Base-by-base conservation (phyloP, 805 yeast genomes). In the Myxozyma udenii region DNA sequence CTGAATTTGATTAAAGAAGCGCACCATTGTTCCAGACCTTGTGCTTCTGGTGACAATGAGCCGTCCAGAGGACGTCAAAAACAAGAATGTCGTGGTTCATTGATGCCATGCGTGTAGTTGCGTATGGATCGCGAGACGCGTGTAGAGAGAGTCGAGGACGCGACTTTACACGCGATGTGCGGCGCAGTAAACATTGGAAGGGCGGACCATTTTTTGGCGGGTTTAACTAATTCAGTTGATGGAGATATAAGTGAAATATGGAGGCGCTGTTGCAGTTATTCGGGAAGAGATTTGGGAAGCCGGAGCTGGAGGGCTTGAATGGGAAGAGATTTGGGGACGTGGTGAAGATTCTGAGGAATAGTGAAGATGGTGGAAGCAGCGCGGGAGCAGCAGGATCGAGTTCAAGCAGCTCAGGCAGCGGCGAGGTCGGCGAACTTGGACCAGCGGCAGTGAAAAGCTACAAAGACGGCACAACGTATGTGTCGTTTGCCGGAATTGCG, bases 1-100 rank as follows among this genome's bases (percentile, higher is more conserved):
- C 5, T 4, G 24, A 28, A 28, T 28, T 28, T 9, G 33, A 26
- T 25, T 16, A 28, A n/a, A 33, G 16, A 33, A 6, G 43, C 45
- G 11, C 36, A 46, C 74, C 74, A 43, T 70, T 74, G 50, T 65
- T 58, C 74, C 74, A 70, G 41, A 53, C 56, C 49, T 70, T 71
- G 32, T 58, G 60, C 51, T 70, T 70, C 57, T 71, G 72, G 9
- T 62, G 59, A 28, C 68, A 43, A 24, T 69, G 64, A 1, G 67
- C 48, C 11, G 74, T 66, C 64, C 65, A 70, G 45, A 70, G 49
- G 2, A 61, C 70, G 32, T 61, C 61, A 44, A 52, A 66, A 14
- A 60, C 58, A 46, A 53, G 57, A 30, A 62, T 58, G 12, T 45
- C 51, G 25, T 44, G 37, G 19, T 38, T 33, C 14, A 41, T 44